Conservation (phyloP, 163 green algal species). For the Scenedesmus sp. region DNA sequence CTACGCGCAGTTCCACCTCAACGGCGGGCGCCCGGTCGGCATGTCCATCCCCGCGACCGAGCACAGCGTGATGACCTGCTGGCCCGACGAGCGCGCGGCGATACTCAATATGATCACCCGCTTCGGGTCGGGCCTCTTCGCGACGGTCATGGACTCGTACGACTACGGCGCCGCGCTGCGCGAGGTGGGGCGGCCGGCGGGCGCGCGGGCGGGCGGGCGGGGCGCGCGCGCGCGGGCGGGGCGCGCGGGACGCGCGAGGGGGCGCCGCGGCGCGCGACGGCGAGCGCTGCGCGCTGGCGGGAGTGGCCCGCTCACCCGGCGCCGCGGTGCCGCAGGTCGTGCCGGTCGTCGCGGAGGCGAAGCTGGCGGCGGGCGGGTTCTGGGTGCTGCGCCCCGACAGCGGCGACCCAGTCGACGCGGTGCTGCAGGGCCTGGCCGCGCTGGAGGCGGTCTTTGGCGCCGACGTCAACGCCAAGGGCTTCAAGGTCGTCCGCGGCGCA, state of each 20-base stretch:
- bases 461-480: slow-evolving; percentile 83
- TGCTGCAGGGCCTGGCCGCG: slow-evolving; percentile 73
- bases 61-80: slow-evolving; percentile 94
- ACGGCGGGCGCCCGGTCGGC: slow-evolving; percentile 81
- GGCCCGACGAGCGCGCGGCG: slow-evolving; percentile 78
- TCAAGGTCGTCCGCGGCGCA: slow-evolving; percentile 75
- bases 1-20: slow-evolving; percentile 92
- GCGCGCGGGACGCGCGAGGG: too few relatives aligned
- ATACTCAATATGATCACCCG: slow-evolving; percentile 91
- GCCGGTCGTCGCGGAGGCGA: slow-evolving; percentile 32
- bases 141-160: slow-evolving; percentile 88
- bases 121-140: slow-evolving; percentile 84
- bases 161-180: slow-evolving; percentile 79
- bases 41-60: slow-evolving; percentile 90
- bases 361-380: slow-evolving; percentile 77
- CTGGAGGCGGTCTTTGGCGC: slow-evolving; percentile 82
- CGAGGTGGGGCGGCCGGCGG: slow-evolving; percentile 81
- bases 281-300: too few relatives aligned
- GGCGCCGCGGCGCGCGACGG: too few relatives aligned
- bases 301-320: too few relatives aligned
- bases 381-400: slow-evolving; percentile 90
- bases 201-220: too few relatives aligned
- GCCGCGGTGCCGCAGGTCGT: slow-evolving; percentile 69
- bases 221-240: too few relatives aligned
- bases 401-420: slow-evolving; percentile 83